Evolutionary conservation across 192 early-diverging fungal genomes (phyloP), one percentile per base, ranked within the genome.

Genomic region (Podila epicladia): DNA sequence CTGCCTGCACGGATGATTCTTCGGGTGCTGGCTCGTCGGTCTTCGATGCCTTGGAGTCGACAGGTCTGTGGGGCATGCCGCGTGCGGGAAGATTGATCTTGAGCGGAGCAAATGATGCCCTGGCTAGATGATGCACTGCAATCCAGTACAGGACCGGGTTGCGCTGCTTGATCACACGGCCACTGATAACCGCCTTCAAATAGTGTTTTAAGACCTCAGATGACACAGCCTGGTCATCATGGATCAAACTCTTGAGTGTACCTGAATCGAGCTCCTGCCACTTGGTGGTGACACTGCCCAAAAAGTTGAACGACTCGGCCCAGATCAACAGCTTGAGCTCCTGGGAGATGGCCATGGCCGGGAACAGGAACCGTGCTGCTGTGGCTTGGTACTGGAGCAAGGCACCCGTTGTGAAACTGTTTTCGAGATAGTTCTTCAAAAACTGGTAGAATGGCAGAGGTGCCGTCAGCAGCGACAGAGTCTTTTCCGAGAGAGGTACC

Each of bases 161-260:
- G 28, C 77, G 65, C 67, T 80, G 77, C 67, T 80, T 80, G 58
- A 80, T 73, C 13, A 80, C 77, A 22, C 77, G 50, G 41, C 77
- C 77, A 31, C 35, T 73, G 32, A 80, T 70, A 9, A 79, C 75
- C 9, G 75, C 75, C 24, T 79, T 79, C 5, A 71, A 32, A 20
- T 79, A 79, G 33, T 73, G 66, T 48, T 65, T 68, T 9, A 68
- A 50, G 0, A 80, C 71, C 45, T 80, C 77, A 0, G 61, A 19
- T 1, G 70, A 73, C 15, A 80, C 77, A 37, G 19, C 66, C 22
- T 48, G 67, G 9, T 61, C 62, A 28, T 80, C 77, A 15, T 48
- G 67, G 12, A 80, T 68, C 71, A 80, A n/a, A 45, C 66, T 80
- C 49, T 67, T 63, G 12, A 80, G 58, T 19, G 77, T 73, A 0